Base-by-base conservation (phyloP, 1,284 basidiomycete genomes). In the Tetrapyrgos nigripes region DNA sequence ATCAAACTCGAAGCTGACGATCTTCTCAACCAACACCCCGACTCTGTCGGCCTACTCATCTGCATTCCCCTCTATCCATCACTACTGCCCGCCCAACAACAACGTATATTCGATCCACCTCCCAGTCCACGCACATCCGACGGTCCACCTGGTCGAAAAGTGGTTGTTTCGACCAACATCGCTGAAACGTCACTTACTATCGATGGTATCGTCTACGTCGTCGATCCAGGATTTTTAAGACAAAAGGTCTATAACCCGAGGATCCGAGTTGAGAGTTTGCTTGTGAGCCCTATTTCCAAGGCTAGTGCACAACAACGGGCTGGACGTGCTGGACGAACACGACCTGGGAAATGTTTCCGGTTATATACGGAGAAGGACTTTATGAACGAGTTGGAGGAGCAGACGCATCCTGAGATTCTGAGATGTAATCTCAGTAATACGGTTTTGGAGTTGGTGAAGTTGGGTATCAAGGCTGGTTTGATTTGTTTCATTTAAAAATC, bases 311-410 rank as follows among this genome's bases (percentile, higher is more conserved):
- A 97, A 75, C 97, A 99, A 76, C 82, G 97, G 23, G 96, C 97
- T 0, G 97, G 97, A 58, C 93, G 97, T 74, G 97, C 97, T 0
- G 97, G 97, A 24, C 88, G 97, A 64, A 99, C 97, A 23, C 80
- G 94, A 46, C 96, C 97, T 0, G 97, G 97, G 24, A 98, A 98
- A 74, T 98, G 97, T 76, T 99, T 98, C 81, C 82, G 97, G 60
- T 73, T 99, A 64, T 99, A 98, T 73, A 99, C 97, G 0, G 97
- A 98, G 76, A 94, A 94, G 72, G 97, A 98, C 76, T 99, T 97
- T 72, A 96, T 97, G 83, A 87, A 83, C 60, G 93, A 96, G 78
- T 81, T 99, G 51, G 96, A 98, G 76, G 96, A 98, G 70, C 94
- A 98, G 75, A 97, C 96, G 1, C 90, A 98, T 71, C 97, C 97